Evolutionary conservation across 164 flowering plant genomes (phyloP).

Genomic region (Houttuynia cordata): DNA sequence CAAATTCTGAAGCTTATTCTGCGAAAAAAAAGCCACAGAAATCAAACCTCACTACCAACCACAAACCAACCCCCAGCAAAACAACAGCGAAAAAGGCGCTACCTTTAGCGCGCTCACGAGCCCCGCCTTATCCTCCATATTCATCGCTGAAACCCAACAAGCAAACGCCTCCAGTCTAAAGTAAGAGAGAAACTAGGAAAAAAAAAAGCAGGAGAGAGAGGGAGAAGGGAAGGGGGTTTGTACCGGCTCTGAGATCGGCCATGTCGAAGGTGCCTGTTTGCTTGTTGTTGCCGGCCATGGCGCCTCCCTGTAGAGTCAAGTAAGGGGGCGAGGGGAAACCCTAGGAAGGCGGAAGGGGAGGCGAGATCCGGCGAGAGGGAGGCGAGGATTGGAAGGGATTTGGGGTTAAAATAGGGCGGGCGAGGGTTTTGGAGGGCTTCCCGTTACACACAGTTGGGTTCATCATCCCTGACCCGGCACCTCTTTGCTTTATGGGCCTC

Average conservation of each 20-base stretch:
- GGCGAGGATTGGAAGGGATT: background rate
- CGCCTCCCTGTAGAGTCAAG: background rate
- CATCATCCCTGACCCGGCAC: too few relatives aligned
- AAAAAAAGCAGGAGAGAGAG: background rate
- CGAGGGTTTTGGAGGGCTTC: too few relatives aligned
- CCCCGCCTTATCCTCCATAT: conserved; percentile 40
- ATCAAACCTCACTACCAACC: background rate
- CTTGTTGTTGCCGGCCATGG: conserved; percentile 26
- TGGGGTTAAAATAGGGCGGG: too few relatives aligned
- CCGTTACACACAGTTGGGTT: too few relatives aligned
- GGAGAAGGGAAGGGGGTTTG: background rate
- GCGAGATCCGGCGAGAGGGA: background rate
- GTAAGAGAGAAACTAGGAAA: background rate
- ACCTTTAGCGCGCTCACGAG: conserved; percentile 65
- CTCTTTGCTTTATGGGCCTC: too few relatives aligned
- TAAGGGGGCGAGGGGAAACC: conserved; percentile 1
- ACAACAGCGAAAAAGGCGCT: background rate
- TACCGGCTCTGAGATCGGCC: conserved; percentile 33
- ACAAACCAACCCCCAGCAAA: conserved; percentile 1
- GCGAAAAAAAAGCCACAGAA: conserved; percentile 9
- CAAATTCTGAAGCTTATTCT: conserved; percentile 56
- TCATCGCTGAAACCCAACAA: conserved; percentile 29
- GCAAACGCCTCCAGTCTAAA: background rate
- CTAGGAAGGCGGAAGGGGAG: conserved; percentile 1
- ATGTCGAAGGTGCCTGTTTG: conserved; percentile 22